A percentile compares a stretch with the other conserved stretches of the same genome.
phyloP scores from a whole-genome alignment of 306 rosid species.

The Dryas alaskensis region DNA sequence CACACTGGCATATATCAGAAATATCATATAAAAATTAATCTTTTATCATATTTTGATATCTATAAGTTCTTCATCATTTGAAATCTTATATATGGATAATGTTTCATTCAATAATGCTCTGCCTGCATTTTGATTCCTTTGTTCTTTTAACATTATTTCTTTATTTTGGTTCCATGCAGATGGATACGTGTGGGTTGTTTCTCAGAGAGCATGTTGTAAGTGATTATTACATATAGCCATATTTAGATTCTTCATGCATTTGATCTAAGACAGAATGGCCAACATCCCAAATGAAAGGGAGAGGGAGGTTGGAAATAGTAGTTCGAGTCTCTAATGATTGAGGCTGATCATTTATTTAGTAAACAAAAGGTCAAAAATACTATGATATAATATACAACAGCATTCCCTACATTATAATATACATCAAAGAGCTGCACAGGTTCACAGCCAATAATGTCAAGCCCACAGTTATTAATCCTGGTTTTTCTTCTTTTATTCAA shows the following conservation, averaged over 20 bases:
- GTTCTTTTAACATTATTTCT: neutral
- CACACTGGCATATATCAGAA: neutral
- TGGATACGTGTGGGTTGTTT: neutral
- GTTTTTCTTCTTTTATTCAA: neutral
- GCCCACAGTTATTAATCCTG: neutral
- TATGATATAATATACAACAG: slow-evolving; percentile 12
- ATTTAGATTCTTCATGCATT: neutral
- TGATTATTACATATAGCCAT: neutral
- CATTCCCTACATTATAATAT: slow-evolving; percentile 29
- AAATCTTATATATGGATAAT: neutral
- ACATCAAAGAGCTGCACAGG: slow-evolving; percentile 16
- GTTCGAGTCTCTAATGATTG: slow-evolving; percentile 38
- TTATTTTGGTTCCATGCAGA: neutral
- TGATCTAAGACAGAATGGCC: slow-evolving; percentile 12
- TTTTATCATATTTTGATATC: neutral
- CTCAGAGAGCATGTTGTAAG: no score
- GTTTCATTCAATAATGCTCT: neutral
- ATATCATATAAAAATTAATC: neutral
- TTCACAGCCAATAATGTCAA: slow-evolving; percentile 36
- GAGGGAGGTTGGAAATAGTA: slow-evolving; percentile 30
- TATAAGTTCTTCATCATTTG: neutral
- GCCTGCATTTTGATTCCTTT: neutral
- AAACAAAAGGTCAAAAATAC: slow-evolving; percentile 15
- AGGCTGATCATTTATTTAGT: slow-evolving; percentile 19
- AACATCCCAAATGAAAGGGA: neutral